phyloP scores from a whole-genome alignment of 768 basidiomycete species.

The Mycena pura region DNA sequence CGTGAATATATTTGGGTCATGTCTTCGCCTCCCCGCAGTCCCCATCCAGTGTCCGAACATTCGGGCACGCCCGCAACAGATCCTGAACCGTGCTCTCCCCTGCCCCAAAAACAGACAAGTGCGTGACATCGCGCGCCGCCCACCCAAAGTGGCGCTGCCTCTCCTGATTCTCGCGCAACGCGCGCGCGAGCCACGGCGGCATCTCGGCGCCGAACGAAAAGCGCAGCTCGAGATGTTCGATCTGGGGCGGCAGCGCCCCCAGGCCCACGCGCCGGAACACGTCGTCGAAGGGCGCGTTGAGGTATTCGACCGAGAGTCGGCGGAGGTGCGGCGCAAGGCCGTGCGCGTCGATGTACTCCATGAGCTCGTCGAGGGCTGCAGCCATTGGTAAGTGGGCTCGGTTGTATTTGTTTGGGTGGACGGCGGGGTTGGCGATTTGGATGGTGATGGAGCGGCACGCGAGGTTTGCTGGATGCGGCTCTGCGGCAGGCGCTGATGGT shows the following conservation, averaged over 20 bases:
- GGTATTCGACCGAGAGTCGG: constrained; percentile 17
- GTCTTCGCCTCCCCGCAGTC: not conserved
- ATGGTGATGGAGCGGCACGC: constrained; percentile 12
- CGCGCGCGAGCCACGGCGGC: not conserved
- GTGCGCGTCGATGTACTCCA: constrained; percentile 11
- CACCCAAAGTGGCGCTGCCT: not conserved
- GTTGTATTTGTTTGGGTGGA: not conserved
- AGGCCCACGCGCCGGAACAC: constrained; percentile 9
- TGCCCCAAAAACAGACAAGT: not conserved
- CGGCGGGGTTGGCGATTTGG: constrained; percentile 2
- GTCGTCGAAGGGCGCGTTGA: constrained; percentile 17
- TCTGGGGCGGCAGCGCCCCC: constrained; percentile 10
- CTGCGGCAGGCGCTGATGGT: not conserved
- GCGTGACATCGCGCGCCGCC: not conserved
- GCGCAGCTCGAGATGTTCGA: constrained; percentile 12
- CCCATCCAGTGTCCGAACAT: not conserved
- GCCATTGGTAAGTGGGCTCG: constrained; percentile 9
- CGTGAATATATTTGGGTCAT: too few relatives aligned
- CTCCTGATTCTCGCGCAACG: constrained; percentile 1
- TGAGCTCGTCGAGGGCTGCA: constrained; percentile 2
- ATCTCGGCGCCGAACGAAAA: constrained; percentile 1
- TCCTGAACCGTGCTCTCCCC: constrained; percentile 3
- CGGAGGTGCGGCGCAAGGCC: constrained; percentile 15
- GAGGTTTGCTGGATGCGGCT: constrained; percentile 10
- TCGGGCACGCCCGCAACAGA: constrained; percentile 2